Evolutionary conservation across 768 basidiomycete species (phyloP).

Genomic region (Tulasnella sp.): DNA sequence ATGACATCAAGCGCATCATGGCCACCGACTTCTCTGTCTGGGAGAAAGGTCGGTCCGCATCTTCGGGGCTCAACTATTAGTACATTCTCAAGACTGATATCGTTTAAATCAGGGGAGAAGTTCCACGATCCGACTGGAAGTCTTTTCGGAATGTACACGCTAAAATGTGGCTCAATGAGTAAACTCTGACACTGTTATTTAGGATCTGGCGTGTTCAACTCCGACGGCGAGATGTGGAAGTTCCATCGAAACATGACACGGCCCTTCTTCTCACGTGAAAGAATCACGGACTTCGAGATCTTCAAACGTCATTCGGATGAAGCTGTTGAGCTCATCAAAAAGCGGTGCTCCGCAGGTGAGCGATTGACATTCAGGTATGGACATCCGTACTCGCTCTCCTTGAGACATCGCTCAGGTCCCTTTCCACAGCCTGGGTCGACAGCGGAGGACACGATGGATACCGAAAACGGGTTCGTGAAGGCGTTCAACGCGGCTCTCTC

Average conservation of each 20-base stretch:
- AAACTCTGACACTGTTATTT: too few relatives aligned
- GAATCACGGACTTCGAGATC: too few relatives aligned
- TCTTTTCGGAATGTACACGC: conserved; percentile 24
- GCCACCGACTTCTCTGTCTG: too few relatives aligned
- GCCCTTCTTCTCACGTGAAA: too few relatives aligned
- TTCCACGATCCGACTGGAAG: too few relatives aligned
- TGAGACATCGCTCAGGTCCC: conserved; percentile 14
- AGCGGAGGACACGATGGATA: conserved; percentile 28
- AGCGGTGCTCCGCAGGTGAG: conserved; percentile 34
- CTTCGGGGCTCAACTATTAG: neutral
- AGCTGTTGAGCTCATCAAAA: conserved; percentile 34
- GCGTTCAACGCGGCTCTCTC: neutral
- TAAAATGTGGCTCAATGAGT: too few relatives aligned
- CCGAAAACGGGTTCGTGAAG: too few relatives aligned
- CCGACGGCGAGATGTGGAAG: too few relatives aligned
- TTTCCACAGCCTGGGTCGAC: conserved; percentile 24
- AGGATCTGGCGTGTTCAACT: conserved; percentile 54
- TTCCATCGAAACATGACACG: conserved; percentile 54
- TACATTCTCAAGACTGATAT: neutral
- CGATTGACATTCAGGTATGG: conserved; percentile 56
- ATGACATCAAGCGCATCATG: too few relatives aligned
- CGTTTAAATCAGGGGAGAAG: too few relatives aligned
- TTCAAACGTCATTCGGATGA: too few relatives aligned
- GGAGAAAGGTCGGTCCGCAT: conserved; percentile 48
- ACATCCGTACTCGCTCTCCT: too few relatives aligned